phyloP scores from a whole-genome alignment of 2,329 filamentous ascomycete genomes.

The Oidium heveae region DNA sequence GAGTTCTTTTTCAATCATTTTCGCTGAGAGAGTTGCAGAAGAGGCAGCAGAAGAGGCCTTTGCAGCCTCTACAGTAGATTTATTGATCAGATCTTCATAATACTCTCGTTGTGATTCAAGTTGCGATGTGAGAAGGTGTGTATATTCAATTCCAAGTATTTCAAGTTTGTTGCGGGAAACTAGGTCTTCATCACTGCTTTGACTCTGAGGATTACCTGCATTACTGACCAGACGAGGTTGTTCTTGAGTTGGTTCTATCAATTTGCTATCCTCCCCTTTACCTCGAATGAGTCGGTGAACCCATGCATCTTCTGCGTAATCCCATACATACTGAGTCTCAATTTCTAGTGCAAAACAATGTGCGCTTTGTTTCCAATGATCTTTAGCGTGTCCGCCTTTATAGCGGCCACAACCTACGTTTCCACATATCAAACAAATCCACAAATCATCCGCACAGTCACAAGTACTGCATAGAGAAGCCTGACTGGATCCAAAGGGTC shows the following conservation, averaged over 20 bases:
- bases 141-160: constrained; percentile 79
- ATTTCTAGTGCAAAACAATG: constrained; percentile 89
- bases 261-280: constrained; percentile 74
- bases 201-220: neutral
- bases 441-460: constrained; percentile 58
- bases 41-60: constrained; percentile 45
- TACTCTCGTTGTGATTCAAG: constrained; percentile 81
- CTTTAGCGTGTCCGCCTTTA: constrained; percentile 77
- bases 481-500: constrained; percentile 33
- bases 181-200: constrained; percentile 28
- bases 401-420: constrained; percentile 86
- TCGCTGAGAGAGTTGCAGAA: constrained; percentile 26
- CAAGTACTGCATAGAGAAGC: constrained; percentile 59
- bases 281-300: constrained; percentile 87
- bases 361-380: constrained; percentile 70
- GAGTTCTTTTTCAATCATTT: constrained; percentile 24
- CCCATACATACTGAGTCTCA: constrained; percentile 87
- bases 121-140: constrained; percentile 75
- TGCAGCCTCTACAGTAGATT: constrained; percentile 70
- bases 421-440: constrained; percentile 88
- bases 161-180: constrained; percentile 45
- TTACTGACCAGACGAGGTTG: constrained; percentile 9
- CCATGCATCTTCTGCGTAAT: constrained; percentile 87
- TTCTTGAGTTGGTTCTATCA: constrained; percentile 42
- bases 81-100: constrained; percentile 77